Percentiles rank a stretch among this genome's conserved stretches.
phyloP scores from a whole-genome alignment of 2,329 filamentous ascomycete species.

The Chrysoporthe austroafricana region DNA sequence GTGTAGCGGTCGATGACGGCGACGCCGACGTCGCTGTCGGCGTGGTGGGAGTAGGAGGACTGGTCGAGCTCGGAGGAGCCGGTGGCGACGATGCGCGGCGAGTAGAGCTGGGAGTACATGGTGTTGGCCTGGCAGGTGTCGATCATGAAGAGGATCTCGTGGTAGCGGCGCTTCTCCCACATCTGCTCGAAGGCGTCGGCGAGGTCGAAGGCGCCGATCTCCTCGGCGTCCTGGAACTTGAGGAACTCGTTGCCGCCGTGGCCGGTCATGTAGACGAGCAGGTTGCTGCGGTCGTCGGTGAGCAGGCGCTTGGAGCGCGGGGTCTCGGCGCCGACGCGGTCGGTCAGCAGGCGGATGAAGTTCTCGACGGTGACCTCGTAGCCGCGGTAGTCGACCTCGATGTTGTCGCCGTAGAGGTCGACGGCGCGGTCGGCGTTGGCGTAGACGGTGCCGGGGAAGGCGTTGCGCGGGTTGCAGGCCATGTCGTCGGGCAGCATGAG shows the following conservation, averaged over 20 bases:
- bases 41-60: constrained; percentile 96
- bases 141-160: constrained; percentile 99
- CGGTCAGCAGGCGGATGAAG: constrained; percentile 93
- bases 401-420: constrained; percentile 97
- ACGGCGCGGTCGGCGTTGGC: constrained; percentile 96
- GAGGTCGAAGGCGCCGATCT: constrained; percentile 94
- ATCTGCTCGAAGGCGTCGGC: constrained; percentile 98
- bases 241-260: constrained; percentile 97
- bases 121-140: constrained; percentile 99
- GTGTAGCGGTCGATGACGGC: constrained; percentile 98
- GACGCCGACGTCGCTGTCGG: constrained; percentile 96
- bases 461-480: constrained; percentile 98
- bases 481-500: constrained; percentile 99
- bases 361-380: constrained; percentile 99
- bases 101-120: constrained; percentile 98
- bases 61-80: constrained; percentile 96
- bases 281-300: constrained; percentile 94
- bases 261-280: constrained; percentile 98
- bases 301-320: constrained; percentile 90
- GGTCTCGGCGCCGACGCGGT: constrained; percentile 92
- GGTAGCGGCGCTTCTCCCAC: constrained; percentile 96
- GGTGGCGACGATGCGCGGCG: constrained; percentile 95
- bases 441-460: constrained; percentile 96
- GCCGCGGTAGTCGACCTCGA: constrained; percentile 96
- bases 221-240: constrained; percentile 97